These are phyloP conservation scores for Rossbeevera mucosa DNA, from an alignment of 768 basidiomycete species.

Conservation along the genomic window DNA sequence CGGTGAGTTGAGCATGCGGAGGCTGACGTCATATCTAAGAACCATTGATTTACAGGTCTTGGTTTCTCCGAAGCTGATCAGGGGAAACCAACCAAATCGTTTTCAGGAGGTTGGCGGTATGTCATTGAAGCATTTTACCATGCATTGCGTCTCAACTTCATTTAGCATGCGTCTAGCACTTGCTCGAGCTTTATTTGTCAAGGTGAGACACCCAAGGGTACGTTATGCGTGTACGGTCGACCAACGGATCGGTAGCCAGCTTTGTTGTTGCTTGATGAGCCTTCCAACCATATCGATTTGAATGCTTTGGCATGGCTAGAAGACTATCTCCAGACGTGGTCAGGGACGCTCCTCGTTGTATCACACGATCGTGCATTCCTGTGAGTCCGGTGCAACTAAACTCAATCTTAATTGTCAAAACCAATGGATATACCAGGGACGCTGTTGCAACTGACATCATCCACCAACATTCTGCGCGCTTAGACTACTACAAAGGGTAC, in stretches of 20 bases:
- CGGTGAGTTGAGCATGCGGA: slow-evolving; percentile 39
- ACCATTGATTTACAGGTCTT: slow-evolving; percentile 50
- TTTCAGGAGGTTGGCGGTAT: slow-evolving; percentile 94
- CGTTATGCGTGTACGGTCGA: background rate
- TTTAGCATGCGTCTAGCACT: slow-evolving; percentile 91
- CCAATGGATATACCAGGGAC: slow-evolving; percentile 48
- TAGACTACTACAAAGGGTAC: slow-evolving; percentile 97
- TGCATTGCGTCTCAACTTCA: background rate
- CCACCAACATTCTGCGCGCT: slow-evolving; percentile 87
- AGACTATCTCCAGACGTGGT: slow-evolving; percentile 95
- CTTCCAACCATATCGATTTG: slow-evolving; percentile 95
- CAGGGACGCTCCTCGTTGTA: slow-evolving; percentile 89
- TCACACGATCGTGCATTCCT: slow-evolving; percentile 98
- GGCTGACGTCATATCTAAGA: background rate
- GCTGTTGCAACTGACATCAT: slow-evolving; percentile 97
- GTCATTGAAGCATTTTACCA: background rate
- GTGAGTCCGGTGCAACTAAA: slow-evolving; percentile 35
- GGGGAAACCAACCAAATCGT: slow-evolving; percentile 72
- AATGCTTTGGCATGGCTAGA: slow-evolving; percentile 98
- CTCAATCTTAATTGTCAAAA: background rate
- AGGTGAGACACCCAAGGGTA: slow-evolving; percentile 40
- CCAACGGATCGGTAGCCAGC: slow-evolving; percentile 45
- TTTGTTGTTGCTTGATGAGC: slow-evolving; percentile 83
- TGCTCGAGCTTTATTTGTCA: slow-evolving; percentile 94
- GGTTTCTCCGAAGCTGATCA: slow-evolving; percentile 92